phyloP scores from a whole-genome alignment of 73 alveolate species.

The Tetrahymena borealis region DNA sequence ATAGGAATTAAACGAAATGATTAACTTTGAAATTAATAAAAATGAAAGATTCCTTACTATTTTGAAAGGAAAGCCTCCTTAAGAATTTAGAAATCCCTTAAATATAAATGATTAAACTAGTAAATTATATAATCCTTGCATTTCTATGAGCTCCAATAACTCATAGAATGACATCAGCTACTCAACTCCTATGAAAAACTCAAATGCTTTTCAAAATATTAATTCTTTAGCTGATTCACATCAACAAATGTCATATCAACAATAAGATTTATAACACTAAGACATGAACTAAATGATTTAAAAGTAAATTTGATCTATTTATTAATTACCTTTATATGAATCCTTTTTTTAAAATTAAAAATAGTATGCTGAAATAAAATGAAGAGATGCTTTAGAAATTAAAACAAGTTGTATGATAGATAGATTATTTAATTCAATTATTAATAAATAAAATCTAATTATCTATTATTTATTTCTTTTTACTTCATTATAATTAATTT shows the following conservation, averaged over 20 bases:
- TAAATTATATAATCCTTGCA: not conserved
- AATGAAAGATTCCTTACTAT: not conserved
- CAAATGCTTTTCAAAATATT: not conserved
- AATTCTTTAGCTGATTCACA: not conserved
- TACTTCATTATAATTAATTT: too few species aligned
- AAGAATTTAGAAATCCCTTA: not conserved
- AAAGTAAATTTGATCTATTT: not conserved
- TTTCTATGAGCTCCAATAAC: not conserved
- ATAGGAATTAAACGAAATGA: not conserved
- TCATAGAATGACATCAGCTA: not conserved
- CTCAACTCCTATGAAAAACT: not conserved
- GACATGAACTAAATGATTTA: not conserved
- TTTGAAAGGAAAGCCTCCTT: not conserved
- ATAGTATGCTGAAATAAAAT: not conserved
- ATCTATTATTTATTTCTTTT: too few species aligned
- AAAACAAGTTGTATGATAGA: not conserved
- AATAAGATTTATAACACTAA: not conserved
- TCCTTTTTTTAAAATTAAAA: not conserved
- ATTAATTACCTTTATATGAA: not conserved
- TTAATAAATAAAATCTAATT: too few species aligned
- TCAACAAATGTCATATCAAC: not conserved
- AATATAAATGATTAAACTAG: not conserved
- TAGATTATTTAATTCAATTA: not conserved
- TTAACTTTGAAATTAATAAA: not conserved
- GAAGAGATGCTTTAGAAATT: not conserved